Base-by-base conservation (phyloP, 2,329 filamentous ascomycete species). In the Dactylella cylindrospora region DNA sequence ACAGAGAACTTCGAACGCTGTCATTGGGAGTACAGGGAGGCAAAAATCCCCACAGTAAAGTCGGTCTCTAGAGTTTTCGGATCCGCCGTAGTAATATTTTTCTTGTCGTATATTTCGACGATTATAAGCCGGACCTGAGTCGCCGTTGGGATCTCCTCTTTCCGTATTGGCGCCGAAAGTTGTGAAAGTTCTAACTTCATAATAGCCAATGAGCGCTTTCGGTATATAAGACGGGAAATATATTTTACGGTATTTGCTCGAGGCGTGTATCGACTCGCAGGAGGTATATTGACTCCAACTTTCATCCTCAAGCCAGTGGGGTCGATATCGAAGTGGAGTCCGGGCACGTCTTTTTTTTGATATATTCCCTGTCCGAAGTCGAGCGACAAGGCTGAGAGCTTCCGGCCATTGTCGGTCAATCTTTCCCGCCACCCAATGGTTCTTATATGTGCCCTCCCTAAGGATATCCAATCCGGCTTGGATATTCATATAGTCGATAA, bases 291-390 rank as follows among this genome's bases (percentile, higher is more conserved):
- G 22, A 13, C 35, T 44, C 57, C 57, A 62, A 2, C 41, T 36
- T 10, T 62, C 57, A 25, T 46, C 44, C 9, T 53, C 31, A 23
- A 62, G 54, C 57, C 57, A 62, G 22, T 62, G 57, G 7, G 57
- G 57, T 9, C 57, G 57, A 23, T 62, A 62, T 44, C 49, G 28
- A n/a, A 49, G 26, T 7, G 57, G 57, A 4, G 49, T 50, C 7
- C 57, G 47, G 33, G 49, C 19, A 13, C 54, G 57, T 31, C 22
- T 52, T 13, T 49, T 62, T 9, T 38, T 7, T n/a, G 28, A 15
- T 10, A 35, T 9, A 5, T 41, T 25, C 17, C 43, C 28, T 10
- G 49, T 35, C 35, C 36, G 35, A 15, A 61, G 12, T 2, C 41
- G 28, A 13, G 35, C 19, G 9, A 54, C 22, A 0, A 46, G 17